phyloP scores from a whole-genome alignment of 169 alveolate genomes.

The Cystoisospora suis region DNA sequence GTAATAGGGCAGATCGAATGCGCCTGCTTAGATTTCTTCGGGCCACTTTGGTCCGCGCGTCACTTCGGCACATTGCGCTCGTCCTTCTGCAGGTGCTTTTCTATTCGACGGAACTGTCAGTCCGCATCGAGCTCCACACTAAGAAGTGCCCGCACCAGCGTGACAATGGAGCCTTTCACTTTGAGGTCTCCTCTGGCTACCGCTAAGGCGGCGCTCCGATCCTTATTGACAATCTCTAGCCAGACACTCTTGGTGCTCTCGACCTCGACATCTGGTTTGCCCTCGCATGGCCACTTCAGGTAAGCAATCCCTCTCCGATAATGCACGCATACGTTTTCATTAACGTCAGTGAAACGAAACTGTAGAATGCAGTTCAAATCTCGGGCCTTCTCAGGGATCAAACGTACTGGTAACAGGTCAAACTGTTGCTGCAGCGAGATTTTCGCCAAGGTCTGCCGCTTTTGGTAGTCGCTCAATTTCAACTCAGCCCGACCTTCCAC shows the following conservation, averaged over 20 bases:
- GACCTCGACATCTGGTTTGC: constrained; percentile 19
- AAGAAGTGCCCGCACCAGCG: constrained; percentile 23
- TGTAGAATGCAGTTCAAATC: background rate
- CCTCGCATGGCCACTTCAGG: constrained; percentile 11
- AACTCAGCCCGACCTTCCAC: constrained; percentile 27
- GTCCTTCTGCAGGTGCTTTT: no score
- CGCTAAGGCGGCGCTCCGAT: constrained; percentile 28
- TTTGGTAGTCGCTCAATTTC: constrained; percentile 28
- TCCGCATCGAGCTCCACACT: constrained; percentile 31
- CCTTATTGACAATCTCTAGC: constrained; percentile 31
- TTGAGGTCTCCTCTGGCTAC: constrained; percentile 27
- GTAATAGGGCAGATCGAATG: no score
- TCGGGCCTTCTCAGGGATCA: constrained; percentile 38
- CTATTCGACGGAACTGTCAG: no score
- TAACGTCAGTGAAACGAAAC: background rate
- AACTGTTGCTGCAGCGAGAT: constrained; percentile 38
- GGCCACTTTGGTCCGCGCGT: no score
- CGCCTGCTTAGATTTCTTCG: no score
- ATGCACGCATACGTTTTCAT: constrained; percentile 34
- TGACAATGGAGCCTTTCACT: constrained; percentile 20
- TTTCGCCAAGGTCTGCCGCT: constrained; percentile 27
- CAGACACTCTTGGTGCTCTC: constrained; percentile 11
- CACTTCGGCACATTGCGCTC: no score
- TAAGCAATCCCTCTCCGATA: constrained; percentile 29
- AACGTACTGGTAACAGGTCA: constrained; percentile 22